Evolutionary conservation across 352 stramenopile species (phyloP).

Genomic region (Globisporangium cystogenes): DNA sequence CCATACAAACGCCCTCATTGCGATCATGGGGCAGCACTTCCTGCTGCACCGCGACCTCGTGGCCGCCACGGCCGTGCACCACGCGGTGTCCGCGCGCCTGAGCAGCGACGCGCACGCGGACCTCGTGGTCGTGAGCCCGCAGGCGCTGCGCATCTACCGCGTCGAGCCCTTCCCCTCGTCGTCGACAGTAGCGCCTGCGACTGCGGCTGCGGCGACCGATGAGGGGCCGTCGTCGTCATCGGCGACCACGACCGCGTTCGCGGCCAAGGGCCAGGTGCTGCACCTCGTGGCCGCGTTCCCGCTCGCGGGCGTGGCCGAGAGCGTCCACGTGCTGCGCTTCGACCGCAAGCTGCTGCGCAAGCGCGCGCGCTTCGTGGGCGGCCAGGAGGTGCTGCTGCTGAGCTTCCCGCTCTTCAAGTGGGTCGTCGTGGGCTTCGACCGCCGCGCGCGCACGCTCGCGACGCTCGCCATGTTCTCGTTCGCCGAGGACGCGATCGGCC

Average conservation of each 20-base stretch:
- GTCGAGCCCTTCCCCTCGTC: constrained; percentile 48
- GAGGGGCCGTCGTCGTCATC: too few species aligned
- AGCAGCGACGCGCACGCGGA: constrained; percentile 64
- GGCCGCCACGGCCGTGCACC: constrained; percentile 69
- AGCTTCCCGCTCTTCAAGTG: constrained; percentile 75
- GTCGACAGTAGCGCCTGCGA: too few species aligned
- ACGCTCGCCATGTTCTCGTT: constrained; percentile 84
- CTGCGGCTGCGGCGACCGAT: too few species aligned
- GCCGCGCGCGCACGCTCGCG: constrained; percentile 31
- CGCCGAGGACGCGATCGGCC: constrained; percentile 71
- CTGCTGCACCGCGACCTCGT: constrained; percentile 80
- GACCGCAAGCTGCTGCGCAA: constrained; percentile 58
- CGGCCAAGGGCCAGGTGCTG: constrained; percentile 56
- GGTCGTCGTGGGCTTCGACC: constrained; percentile 76
- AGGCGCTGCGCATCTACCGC: constrained; percentile 77
- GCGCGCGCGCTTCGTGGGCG: constrained; percentile 63
- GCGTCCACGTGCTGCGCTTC: constrained; percentile 65
- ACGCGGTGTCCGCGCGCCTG: constrained; percentile 58
- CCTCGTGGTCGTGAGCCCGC: constrained; percentile 65
- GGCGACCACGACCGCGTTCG: not conserved
- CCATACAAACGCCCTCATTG: too few species aligned
- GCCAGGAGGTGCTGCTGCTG: constrained; percentile 72
- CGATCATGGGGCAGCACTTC: constrained; percentile 87
- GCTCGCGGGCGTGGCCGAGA: constrained; percentile 65
- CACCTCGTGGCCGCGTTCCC: constrained; percentile 68